Evolutionary conservation across 2,329 filamentous ascomycete species (phyloP).

Genomic region (Fusarium sp.): DNA sequence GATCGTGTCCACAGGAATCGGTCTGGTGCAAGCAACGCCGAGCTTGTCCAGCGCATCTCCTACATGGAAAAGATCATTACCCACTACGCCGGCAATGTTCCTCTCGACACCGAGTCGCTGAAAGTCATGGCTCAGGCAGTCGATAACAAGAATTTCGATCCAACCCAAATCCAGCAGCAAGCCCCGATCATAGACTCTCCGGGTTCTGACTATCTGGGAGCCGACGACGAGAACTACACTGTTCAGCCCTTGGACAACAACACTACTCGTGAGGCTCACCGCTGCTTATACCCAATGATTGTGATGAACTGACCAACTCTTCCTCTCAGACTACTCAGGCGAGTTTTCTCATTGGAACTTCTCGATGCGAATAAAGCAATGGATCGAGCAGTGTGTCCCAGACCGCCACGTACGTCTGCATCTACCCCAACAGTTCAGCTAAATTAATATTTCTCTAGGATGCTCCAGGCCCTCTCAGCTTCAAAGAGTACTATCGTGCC

Average conservation of each 20-base stretch:
- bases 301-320: constrained; percentile 18
- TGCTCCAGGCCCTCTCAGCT: constrained; percentile 43
- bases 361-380: constrained; percentile 60
- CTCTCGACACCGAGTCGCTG: constrained; percentile 45
- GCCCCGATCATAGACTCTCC: constrained; percentile 35
- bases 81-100: constrained; percentile 56
- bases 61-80: constrained; percentile 59
- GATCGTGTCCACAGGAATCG: constrained; percentile 36
- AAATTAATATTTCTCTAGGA: constrained; percentile 31
- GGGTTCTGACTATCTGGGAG: constrained; percentile 40
- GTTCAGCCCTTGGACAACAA: constrained; percentile 54
- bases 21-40: constrained; percentile 35
- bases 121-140: constrained; percentile 55
- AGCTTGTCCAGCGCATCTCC: constrained; percentile 41
- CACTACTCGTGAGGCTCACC: constrained; percentile 50
- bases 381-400: constrained; percentile 55
- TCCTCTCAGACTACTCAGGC: constrained; percentile 56
- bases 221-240: constrained; percentile 52
- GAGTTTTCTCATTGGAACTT: constrained; percentile 65
- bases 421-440: not conserved
- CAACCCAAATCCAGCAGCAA: constrained; percentile 32
- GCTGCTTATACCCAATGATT: constrained; percentile 1
- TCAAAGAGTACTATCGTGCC: constrained; percentile 56
- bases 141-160: constrained; percentile 46
- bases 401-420: constrained; percentile 44